phyloP scores from a whole-genome alignment of 805 yeast genomes.

The Wickerhamomyces strasburgensis region DNA sequence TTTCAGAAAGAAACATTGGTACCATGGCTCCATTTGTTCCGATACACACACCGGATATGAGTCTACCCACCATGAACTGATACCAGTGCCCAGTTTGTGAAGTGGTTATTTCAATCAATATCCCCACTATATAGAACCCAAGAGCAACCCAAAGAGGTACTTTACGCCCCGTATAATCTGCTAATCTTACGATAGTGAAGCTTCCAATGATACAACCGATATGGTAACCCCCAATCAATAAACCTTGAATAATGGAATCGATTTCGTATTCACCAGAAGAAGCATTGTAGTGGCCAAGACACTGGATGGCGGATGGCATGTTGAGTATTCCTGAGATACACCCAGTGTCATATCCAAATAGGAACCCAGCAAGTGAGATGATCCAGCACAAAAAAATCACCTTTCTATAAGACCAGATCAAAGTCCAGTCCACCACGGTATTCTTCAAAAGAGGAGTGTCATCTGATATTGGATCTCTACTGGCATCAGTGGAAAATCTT shows the following conservation, averaged over 20 bases:
- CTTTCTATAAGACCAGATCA: constrained; percentile 8
- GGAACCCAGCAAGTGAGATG: constrained; percentile 67
- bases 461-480: background rate
- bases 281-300: constrained; percentile 44
- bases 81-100: constrained; percentile 43
- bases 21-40: constrained; percentile 71
- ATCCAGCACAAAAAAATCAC: constrained; percentile 33
- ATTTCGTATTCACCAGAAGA: constrained; percentile 29
- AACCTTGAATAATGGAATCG: constrained; percentile 29
- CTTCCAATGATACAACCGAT: constrained; percentile 73
- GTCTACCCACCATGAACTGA: constrained; percentile 61
- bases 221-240: constrained; percentile 52
- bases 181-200: constrained; percentile 49
- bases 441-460: background rate
- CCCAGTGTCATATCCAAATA: constrained; percentile 75
- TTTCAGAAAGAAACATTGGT: constrained; percentile 66
- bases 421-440: background rate
- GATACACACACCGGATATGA: constrained; percentile 66
- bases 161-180: constrained; percentile 60
- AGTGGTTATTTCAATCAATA: constrained; percentile 53
- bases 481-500: no score
- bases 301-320: constrained; percentile 46
- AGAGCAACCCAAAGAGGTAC: constrained; percentile 49
- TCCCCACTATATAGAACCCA: constrained; percentile 54
- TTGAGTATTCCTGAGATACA: constrained; percentile 68